These are phyloP conservation scores for Fusarium oligoseptatum DNA, from an alignment of 2,329 filamentous ascomycete genomes.

Conservation along the genomic window DNA sequence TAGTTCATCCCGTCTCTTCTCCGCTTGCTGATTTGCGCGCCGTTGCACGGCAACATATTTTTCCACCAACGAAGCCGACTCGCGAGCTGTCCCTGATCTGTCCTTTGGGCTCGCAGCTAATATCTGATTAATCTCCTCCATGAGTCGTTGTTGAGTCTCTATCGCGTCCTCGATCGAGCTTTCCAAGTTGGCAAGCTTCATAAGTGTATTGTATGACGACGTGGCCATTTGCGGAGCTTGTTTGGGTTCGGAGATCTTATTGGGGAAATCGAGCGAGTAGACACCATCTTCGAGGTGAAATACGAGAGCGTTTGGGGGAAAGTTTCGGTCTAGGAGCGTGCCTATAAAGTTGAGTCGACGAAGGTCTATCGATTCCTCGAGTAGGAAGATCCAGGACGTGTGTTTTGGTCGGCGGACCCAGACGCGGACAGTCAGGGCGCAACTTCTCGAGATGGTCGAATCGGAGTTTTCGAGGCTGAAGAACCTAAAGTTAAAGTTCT, in stretches of 20 bases:
- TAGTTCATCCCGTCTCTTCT: constrained; percentile 76
- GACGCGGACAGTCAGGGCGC: constrained; percentile 75
- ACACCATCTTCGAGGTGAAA: constrained; percentile 90
- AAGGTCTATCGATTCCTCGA: constrained; percentile 80
- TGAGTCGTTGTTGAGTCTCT: constrained; percentile 78
- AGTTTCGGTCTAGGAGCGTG: constrained; percentile 75
- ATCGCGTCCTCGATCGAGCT: constrained; percentile 92
- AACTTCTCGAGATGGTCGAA: constrained; percentile 73
- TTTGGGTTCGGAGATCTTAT: constrained; percentile 63
- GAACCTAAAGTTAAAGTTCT: constrained; percentile 89
- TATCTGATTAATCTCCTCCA: constrained; percentile 80
- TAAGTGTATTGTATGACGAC: constrained; percentile 88
- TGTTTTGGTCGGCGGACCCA: constrained; percentile 75
- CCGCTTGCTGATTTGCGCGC: constrained; percentile 73
- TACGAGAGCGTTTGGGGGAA: constrained; percentile 85
- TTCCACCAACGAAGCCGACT: constrained; percentile 61
- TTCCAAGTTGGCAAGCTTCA: constrained; percentile 89
- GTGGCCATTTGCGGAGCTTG: constrained; percentile 68
- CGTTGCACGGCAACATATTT: constrained; percentile 73
- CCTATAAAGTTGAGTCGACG: constrained; percentile 83
- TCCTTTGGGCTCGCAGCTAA: constrained; percentile 59
- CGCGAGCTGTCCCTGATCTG: constrained; percentile 62
- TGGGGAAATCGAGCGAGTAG: constrained; percentile 81
- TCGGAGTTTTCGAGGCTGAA: constrained; percentile 80
- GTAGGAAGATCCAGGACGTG: constrained; percentile 70